Evolutionary conservation across 176 grass and related monocot genomes (phyloP).

Genomic region (Secale cereale): DNA sequence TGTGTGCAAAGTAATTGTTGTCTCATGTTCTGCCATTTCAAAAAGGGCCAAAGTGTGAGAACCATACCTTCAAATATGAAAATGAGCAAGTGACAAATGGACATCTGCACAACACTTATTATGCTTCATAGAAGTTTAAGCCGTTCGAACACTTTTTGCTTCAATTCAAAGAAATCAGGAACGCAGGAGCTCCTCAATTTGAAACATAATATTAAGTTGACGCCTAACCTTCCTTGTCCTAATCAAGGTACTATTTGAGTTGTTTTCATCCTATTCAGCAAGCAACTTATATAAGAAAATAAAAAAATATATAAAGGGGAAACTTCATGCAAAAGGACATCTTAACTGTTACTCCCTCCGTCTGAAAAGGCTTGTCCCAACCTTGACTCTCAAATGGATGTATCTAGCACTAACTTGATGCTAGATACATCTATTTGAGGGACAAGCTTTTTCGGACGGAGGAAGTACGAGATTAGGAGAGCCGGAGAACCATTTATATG

Average conservation of each 20-base stretch:
- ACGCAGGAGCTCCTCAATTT: background rate
- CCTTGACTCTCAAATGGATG: no score
- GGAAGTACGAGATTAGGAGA: background rate
- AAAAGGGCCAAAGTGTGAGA: background rate
- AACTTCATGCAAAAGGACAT: conserved; percentile 8
- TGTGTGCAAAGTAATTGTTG: background rate
- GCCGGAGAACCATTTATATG: background rate
- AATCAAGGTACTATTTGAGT: conserved; percentile 1
- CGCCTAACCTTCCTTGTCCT: background rate
- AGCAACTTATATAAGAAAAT: background rate
- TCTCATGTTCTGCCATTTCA: background rate
- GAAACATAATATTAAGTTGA: background rate
- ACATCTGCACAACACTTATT: background rate
- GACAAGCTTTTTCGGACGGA: no score
- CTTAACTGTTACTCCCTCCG: background rate
- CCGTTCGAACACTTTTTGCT: background rate
- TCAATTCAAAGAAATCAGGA: background rate
- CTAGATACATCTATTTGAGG: no score
- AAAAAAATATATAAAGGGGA: background rate
- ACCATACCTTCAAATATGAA: conserved; percentile 4
- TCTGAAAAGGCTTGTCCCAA: no score
- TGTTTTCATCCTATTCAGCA: background rate
- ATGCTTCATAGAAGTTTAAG: background rate
- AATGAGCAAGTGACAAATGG: background rate
- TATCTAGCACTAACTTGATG: no score